Evolutionary conservation across 495 filamentous ascomycete genomes (phyloP).

Genomic region (Astrothelium subdiscretum): DNA sequence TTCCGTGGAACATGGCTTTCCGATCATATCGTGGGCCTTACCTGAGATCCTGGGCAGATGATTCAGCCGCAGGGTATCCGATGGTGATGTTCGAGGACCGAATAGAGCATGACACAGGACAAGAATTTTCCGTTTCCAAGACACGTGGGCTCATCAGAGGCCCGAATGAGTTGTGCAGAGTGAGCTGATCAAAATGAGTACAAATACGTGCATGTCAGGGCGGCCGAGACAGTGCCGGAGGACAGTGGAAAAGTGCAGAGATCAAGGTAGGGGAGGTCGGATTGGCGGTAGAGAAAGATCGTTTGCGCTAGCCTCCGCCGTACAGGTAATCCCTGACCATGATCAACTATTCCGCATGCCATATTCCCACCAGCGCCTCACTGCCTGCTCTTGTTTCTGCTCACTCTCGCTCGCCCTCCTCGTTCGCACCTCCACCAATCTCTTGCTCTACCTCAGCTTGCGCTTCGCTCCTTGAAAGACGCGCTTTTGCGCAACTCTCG

Average conservation of each 20-base stretch:
- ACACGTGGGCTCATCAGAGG: not conserved
- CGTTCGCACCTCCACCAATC: not conserved
- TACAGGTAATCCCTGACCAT: not conserved
- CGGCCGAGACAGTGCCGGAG: conserved; percentile 2
- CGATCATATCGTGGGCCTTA: not conserved
- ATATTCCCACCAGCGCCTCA: not conserved
- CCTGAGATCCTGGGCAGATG: not conserved
- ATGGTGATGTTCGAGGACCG: not conserved
- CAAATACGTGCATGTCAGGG: conserved; percentile 18
- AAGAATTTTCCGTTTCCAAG: not conserved
- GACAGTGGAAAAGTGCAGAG: not conserved
- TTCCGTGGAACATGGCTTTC: not conserved
- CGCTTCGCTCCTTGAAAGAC: not conserved
- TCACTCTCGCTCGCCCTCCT: not conserved
- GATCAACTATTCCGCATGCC: conserved; percentile 3
- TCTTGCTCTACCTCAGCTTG: not conserved
- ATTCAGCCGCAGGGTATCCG: not conserved
- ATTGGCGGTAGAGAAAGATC: not conserved
- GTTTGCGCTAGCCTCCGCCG: conserved; percentile 2
- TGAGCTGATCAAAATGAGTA: conserved; percentile 17
- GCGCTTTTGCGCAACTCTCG: not conserved
- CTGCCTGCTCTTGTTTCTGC: not conserved
- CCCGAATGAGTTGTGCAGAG: not conserved
- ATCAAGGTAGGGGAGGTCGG: not conserved
- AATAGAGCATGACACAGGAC: not conserved